Conservation (phyloP, 2,329 filamentous ascomycete species). For the Claviceps monticola region DNA sequence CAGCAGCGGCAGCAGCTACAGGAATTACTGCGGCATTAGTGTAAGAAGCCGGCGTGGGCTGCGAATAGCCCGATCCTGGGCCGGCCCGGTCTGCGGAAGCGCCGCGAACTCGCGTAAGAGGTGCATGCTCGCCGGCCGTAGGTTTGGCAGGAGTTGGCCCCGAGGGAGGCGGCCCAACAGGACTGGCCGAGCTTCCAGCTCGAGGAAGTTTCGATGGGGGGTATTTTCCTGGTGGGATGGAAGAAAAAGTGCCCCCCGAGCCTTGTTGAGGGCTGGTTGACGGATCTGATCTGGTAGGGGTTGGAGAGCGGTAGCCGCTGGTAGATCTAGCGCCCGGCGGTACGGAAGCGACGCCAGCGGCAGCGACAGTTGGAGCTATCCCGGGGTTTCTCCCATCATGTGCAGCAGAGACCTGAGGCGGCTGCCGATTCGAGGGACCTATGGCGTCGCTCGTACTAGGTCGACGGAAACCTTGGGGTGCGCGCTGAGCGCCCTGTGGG, state of each 20-base stretch:
- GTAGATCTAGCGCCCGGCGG: conserved; percentile 17
- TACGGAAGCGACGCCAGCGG: neutral
- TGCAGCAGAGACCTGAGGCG: conserved; percentile 17
- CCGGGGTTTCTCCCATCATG: conserved; percentile 3
- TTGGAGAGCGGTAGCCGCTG: conserved; percentile 28
- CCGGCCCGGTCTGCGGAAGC: conserved; percentile 33
- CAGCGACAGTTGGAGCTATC: neutral
- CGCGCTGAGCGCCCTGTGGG: conserved; percentile 23
- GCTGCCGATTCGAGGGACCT: conserved; percentile 17
- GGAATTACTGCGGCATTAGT: conserved; percentile 14
- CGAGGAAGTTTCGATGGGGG: conserved; percentile 24
- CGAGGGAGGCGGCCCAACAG: conserved; percentile 39
- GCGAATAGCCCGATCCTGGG: conserved; percentile 22
- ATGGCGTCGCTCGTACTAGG: conserved; percentile 27
- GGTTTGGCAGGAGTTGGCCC: conserved; percentile 39
- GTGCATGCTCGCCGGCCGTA: conserved; percentile 22
- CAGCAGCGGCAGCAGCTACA: conserved; percentile 16
- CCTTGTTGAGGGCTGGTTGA: conserved; percentile 18
- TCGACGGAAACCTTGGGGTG: conserved; percentile 23
- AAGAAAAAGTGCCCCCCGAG: conserved; percentile 11
- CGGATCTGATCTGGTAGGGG: conserved; percentile 25
- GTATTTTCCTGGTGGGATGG: conserved; percentile 8
- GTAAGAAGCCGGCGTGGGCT: conserved; percentile 5
- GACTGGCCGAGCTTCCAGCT: conserved; percentile 16
- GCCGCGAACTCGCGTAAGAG: conserved; percentile 31